Evolutionary conservation across 495 filamentous ascomycete species (phyloP).

Genomic region (Penicillium simplicissimum): DNA sequence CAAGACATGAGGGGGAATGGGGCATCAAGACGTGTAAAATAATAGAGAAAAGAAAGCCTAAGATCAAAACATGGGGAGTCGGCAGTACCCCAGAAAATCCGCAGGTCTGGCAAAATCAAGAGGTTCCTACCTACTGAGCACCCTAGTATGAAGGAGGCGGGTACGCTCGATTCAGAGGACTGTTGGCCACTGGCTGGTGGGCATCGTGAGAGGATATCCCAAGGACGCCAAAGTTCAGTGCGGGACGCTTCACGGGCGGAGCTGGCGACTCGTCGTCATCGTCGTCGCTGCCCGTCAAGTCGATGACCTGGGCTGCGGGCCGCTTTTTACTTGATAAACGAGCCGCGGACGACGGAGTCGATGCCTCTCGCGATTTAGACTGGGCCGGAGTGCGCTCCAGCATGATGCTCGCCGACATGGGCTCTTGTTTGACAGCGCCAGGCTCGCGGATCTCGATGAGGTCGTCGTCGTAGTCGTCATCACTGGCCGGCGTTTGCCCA

Average conservation of each 20-base stretch:
- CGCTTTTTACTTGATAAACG: constrained; percentile 59
- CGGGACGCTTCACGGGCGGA: constrained; percentile 55
- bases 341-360: constrained; percentile 47
- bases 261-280: constrained; percentile 66
- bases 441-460: constrained; percentile 66
- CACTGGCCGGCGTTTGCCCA: constrained; percentile 39
- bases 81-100: background rate
- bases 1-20: constrained; percentile 3
- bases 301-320: constrained; percentile 65
- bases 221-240: constrained; percentile 24
- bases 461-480: constrained; percentile 72
- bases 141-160: constrained; percentile 23
- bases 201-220: constrained; percentile 25
- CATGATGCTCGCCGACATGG: constrained; percentile 30
- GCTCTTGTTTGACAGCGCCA: constrained; percentile 50
- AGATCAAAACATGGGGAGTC: background rate
- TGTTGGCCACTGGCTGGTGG: constrained; percentile 25
- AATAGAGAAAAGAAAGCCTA: background rate
- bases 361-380: constrained; percentile 57
- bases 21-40: background rate
- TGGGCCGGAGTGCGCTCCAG: constrained; percentile 54
- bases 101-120: background rate
- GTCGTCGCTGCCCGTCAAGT: constrained; percentile 75
- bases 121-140: background rate
- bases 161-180: constrained; percentile 23